These are phyloP conservation scores for Fusarium sp. DNA, from an alignment of 2,329 filamentous ascomycete species.

Conservation along the genomic window DNA sequence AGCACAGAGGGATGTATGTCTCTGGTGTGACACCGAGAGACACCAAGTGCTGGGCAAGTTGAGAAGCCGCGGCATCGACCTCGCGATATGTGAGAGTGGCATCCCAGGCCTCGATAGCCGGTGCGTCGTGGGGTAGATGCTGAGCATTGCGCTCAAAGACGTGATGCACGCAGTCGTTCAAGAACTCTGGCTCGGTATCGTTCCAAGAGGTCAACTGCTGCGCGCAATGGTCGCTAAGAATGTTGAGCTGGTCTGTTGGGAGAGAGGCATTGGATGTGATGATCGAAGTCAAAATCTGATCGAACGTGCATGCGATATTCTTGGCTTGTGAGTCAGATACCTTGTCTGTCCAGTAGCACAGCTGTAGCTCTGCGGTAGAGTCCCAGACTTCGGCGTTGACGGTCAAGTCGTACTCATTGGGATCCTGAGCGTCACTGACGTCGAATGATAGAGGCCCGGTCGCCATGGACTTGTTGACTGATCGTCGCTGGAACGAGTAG, in stretches of 20 bases:
- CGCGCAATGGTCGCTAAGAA: constrained; percentile 19
- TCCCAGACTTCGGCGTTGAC: constrained; percentile 45
- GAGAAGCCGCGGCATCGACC: constrained; percentile 43
- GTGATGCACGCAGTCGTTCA: constrained; percentile 56
- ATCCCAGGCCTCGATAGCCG: constrained; percentile 62
- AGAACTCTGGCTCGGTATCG: constrained; percentile 4
- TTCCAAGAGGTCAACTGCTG: constrained; percentile 49
- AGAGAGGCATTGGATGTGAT: not conserved
- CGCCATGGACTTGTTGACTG: constrained; percentile 27
- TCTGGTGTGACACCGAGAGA: constrained; percentile 48
- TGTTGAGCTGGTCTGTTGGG: constrained; percentile 37
- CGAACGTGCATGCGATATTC: constrained; percentile 39
- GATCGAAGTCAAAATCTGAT: constrained; percentile 33
- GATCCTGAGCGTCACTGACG: constrained; percentile 28
- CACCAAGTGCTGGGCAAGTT: constrained; percentile 55
- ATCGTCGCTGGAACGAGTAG: constrained; percentile 41
- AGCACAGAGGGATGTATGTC: constrained; percentile 51
- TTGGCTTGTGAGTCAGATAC: constrained; percentile 36
- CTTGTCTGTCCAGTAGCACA: constrained; percentile 45
- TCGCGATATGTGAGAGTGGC: constrained; percentile 55
- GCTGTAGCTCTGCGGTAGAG: constrained; percentile 30
- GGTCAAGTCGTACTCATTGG: constrained; percentile 42
- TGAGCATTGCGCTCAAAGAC: constrained; percentile 55
- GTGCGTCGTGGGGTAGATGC: constrained; percentile 45
- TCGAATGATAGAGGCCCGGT: constrained; percentile 32